These are phyloP conservation scores for Sugiyamaella xylanicola DNA, from an alignment of 1,139 yeast genomes.

Conservation along the genomic window DNA sequence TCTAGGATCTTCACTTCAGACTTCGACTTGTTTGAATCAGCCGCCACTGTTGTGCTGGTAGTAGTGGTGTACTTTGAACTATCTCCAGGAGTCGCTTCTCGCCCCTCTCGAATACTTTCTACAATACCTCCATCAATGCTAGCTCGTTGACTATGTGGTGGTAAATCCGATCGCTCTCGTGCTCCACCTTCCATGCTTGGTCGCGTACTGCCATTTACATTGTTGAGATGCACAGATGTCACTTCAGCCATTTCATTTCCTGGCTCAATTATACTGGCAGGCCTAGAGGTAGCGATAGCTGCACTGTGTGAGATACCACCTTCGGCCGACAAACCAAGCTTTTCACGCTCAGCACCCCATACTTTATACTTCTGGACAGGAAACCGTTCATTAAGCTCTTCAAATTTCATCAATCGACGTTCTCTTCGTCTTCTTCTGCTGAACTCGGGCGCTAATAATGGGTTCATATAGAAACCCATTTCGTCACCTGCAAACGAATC, in stretches of 20 bases:
- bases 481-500: constrained; percentile 26
- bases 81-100: neutral
- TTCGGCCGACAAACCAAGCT: constrained; percentile 29
- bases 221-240: constrained; percentile 9
- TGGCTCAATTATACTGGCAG: constrained; percentile 12
- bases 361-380: constrained; percentile 61
- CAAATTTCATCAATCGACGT: constrained; percentile 48
- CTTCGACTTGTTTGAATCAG: constrained; percentile 1
- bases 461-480: constrained; percentile 29
- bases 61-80: neutral
- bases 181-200: neutral
- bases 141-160: neutral
- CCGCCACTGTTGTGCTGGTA: neutral
- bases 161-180: neutral
- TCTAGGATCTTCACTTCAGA: neutral
- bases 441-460: constrained; percentile 27
- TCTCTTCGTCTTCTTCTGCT: constrained; percentile 28
- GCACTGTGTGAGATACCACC: constrained; percentile 34
- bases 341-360: constrained; percentile 34
- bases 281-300: constrained; percentile 14
- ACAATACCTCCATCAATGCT: neutral
- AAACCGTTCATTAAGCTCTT: constrained; percentile 65
- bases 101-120: constrained; percentile 1
- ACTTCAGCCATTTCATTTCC: constrained; percentile 8
- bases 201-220: neutral